These are phyloP conservation scores for Fraxinus angustifolia DNA, from an alignment of 305 asterid species.

Conservation along the genomic window DNA sequence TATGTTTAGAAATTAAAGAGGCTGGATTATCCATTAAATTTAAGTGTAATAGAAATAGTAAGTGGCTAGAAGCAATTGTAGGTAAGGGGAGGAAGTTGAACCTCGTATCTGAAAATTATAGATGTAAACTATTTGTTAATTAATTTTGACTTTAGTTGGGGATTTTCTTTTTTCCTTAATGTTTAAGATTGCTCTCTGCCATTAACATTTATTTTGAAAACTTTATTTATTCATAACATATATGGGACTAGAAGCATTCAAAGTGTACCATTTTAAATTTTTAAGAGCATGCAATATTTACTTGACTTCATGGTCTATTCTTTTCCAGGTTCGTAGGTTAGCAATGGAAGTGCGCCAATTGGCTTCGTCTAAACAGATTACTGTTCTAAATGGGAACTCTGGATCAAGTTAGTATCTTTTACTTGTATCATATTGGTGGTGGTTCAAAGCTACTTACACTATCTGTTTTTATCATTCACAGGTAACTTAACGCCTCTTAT, in stretches of 20 bases:
- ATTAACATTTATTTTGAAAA: background rate
- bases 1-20: background rate
- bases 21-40: background rate
- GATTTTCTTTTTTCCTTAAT: background rate
- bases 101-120: background rate
- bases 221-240: background rate
- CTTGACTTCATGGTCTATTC: slow-evolving; percentile 9
- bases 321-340: slow-evolving; percentile 61
- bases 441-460: background rate
- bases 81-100: background rate
- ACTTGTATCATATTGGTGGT: background rate
- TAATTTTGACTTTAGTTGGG: background rate
- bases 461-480: slow-evolving; percentile 26
- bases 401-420: slow-evolving; percentile 38
- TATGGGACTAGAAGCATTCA: background rate
- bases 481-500: slow-evolving; percentile 53
- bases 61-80: background rate
- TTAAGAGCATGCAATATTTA: background rate
- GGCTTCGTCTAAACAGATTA: slow-evolving; percentile 57
- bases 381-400: slow-evolving; percentile 64
- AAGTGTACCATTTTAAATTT: background rate
- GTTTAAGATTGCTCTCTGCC: background rate
- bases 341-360: slow-evolving; percentile 72
- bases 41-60: background rate
- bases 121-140: background rate